Conservation (phyloP, 2,329 filamentous ascomycete genomes). For the Arthroderma sp. region DNA sequence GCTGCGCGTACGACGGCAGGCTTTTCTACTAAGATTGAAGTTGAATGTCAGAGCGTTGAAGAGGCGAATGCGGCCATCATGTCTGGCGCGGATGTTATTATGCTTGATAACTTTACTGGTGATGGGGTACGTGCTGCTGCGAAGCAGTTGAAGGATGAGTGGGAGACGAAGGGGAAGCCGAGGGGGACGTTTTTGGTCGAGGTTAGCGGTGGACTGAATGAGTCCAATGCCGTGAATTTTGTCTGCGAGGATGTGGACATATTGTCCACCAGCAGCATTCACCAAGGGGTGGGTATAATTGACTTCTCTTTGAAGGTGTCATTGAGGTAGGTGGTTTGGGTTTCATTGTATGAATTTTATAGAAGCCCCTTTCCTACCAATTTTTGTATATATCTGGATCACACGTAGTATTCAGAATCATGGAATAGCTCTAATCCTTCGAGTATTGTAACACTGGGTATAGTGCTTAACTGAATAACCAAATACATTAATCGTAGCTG, state of each 20-base stretch:
- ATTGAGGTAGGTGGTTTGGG: slow-evolving; percentile 15
- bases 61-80: slow-evolving; percentile 85
- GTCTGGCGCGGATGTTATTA: slow-evolving; percentile 87
- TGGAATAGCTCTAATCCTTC: too few relatives aligned
- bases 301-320: slow-evolving; percentile 91
- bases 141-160: slow-evolving; percentile 61
- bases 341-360: too few relatives aligned
- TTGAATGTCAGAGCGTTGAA: slow-evolving; percentile 77
- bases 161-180: slow-evolving; percentile 55
- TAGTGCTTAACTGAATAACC: too few relatives aligned
- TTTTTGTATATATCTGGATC: too few relatives aligned
- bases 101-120: slow-evolving; percentile 90
- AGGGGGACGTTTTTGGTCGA: slow-evolving; percentile 64
- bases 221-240: slow-evolving; percentile 70
- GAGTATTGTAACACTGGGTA: too few relatives aligned
- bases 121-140: slow-evolving; percentile 66
- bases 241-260: slow-evolving; percentile 73
- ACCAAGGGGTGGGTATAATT: slow-evolving; percentile 85
- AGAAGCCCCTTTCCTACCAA: too few relatives aligned
- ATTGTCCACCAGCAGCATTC: slow-evolving; percentile 89
- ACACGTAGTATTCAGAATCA: too few relatives aligned
- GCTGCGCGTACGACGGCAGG: slow-evolving; percentile 75
- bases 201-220: slow-evolving; percentile 78
- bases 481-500: too few relatives aligned
- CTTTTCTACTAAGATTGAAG: slow-evolving; percentile 88